These are phyloP conservation scores for Chrysoporthe cubensis DNA, from an alignment of 2,329 filamentous ascomycete genomes.

Conservation along the genomic window DNA sequence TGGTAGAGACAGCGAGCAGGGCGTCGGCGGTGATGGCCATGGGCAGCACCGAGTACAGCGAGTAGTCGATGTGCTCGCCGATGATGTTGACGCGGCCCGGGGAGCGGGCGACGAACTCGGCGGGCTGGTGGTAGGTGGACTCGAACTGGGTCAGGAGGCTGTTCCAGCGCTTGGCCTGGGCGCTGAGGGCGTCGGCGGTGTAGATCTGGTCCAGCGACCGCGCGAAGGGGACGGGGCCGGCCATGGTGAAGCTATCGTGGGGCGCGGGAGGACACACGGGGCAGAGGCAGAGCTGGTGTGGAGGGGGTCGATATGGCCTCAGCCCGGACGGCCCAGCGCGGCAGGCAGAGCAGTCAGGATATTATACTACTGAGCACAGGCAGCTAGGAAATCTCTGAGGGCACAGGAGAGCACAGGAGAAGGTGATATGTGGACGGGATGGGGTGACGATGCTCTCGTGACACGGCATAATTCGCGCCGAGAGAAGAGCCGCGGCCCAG, in stretches of 20 bases:
- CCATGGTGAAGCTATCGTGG: slow-evolving; percentile 45
- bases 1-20: slow-evolving; percentile 74
- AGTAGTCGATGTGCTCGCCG: slow-evolving; percentile 99
- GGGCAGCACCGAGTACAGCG: slow-evolving; percentile 90
- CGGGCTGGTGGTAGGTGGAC: slow-evolving; percentile 67
- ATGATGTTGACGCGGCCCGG: slow-evolving; percentile 98
- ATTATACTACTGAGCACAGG: not conserved
- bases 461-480: slow-evolving; percentile 21
- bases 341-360: not conserved
- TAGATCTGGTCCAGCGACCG: slow-evolving; percentile 82
- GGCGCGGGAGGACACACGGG: not conserved
- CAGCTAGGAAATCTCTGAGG: not conserved
- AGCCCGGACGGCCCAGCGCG: not conserved
- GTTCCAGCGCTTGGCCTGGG: slow-evolving; percentile 77
- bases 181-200: slow-evolving; percentile 68
- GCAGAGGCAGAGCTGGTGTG: no score
- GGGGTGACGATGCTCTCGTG: slow-evolving; percentile 21
- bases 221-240: slow-evolving; percentile 71
- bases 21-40: slow-evolving; percentile 95
- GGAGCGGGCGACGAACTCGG: slow-evolving; percentile 84
- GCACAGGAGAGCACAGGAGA: not conserved
- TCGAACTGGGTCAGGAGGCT: slow-evolving; percentile 73
- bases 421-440: slow-evolving; percentile 13
- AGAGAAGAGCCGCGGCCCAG: slow-evolving; percentile 15
- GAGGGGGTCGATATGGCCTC: not conserved